Evolutionary conservation across 1,284 basidiomycete species (phyloP).

Genomic region (Ceratorhiza oryzae-sativae): DNA sequence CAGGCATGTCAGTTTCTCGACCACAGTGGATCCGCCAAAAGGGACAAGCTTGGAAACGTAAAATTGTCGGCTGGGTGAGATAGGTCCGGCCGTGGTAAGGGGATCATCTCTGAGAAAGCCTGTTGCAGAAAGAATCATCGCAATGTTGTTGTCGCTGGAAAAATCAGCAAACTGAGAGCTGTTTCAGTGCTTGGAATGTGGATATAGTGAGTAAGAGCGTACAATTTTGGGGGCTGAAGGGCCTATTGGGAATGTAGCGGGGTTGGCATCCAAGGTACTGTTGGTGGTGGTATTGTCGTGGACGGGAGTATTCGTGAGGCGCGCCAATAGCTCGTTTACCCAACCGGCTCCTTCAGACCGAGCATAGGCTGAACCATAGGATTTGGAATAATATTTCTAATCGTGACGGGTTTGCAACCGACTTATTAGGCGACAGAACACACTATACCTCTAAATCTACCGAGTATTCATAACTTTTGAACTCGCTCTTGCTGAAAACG

Average conservation of each 20-base stretch:
- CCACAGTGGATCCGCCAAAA: slow-evolving; percentile 44
- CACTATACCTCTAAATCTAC: slow-evolving; percentile 73
- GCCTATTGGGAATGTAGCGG: slow-evolving; percentile 51
- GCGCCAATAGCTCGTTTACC: slow-evolving; percentile 55
- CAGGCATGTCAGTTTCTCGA: slow-evolving; percentile 42
- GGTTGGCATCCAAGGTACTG: slow-evolving; percentile 50
- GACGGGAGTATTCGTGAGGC: slow-evolving; percentile 50
- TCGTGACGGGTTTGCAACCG: background rate
- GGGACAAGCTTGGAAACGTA: slow-evolving; percentile 42
- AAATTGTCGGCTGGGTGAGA: slow-evolving; percentile 14
- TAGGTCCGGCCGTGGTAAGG: slow-evolving; percentile 25
- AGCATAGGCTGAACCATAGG: slow-evolving; percentile 13
- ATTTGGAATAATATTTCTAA: slow-evolving; percentile 41
- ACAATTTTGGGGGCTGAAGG: slow-evolving; percentile 34
- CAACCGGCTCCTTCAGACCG: slow-evolving; percentile 50
- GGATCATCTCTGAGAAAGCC: slow-evolving; percentile 38
- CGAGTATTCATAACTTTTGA: slow-evolving; percentile 69
- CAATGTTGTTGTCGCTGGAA: slow-evolving; percentile 54
- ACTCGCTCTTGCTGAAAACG: slow-evolving; percentile 67
- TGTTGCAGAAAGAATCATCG: slow-evolving; percentile 49
- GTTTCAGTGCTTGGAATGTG: background rate
- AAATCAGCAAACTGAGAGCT: slow-evolving; percentile 48
- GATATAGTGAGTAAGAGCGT: background rate
- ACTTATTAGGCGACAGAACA: background rate
- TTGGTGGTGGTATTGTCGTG: slow-evolving; percentile 52